Base-by-base conservation (phyloP, 2,329 filamentous ascomycete genomes). In the Ophiognomonia clavigignenti-juglandacearum region DNA sequence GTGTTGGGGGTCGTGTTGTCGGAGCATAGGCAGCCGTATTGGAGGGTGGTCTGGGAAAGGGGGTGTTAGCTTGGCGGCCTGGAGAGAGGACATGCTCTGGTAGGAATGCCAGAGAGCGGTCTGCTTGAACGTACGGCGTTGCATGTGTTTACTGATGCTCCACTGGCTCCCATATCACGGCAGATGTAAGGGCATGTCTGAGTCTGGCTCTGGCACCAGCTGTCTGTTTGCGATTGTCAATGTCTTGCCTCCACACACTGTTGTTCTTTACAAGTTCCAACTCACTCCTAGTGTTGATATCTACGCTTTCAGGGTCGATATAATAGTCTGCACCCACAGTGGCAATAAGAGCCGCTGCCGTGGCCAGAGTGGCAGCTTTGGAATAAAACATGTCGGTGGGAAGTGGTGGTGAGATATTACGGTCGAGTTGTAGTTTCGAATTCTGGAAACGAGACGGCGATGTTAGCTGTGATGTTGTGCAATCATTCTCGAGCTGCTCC, bases 141-240 rank as follows among this genome's bases (percentile, higher is more conserved):
- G 63, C 86, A 92, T 7, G 73, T 72, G 69, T 92, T 91, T 53
- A 71, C 64, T 37, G 71, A 52, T 24, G 76, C 79, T 37, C 69
- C 73, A 62, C 75, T 60, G 55, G 71, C 64, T 59, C 74, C 64
- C 13, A 61, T 62, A 56, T 89, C 83, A 42, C 79, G 67, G 74
- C 86, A 91, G 66, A 91, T 86, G 54, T 83, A 66, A 11, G 85
- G 86, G 68, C 86, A 91, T 44, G 78, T 74, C 56, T 73, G 71
- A 54, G 60, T 69, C 67, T 90, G 80, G 55, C 74, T 72, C 22
- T 63, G 51, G 64, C 86, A 92, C 86, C 86, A 92, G 10, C 61
- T 59, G 50, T 73, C 79, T 83, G 48, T 18, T n/a, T 18, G 11
- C 10, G 13, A 3, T 3, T 31, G 11, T 23, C 5, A 26, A 29